These are phyloP conservation scores for Eimeria sp. DNA, from an alignment of 169 alveolate genomes.

Conservation along the genomic window DNA sequence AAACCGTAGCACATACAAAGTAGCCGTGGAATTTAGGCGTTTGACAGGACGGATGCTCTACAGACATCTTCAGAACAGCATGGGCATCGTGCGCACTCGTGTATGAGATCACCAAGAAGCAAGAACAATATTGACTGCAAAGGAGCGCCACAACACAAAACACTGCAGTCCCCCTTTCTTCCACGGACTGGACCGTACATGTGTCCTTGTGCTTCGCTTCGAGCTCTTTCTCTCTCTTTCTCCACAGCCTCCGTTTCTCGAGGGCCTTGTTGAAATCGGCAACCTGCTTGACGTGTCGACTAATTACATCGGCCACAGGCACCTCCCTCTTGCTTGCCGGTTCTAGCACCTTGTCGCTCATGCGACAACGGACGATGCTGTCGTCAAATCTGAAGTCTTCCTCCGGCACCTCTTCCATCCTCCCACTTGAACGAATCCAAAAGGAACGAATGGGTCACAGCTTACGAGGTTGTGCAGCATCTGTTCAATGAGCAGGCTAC, in stretches of 20 bases:
- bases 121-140: background rate
- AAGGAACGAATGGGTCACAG: background rate
- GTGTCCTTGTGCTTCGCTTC: constrained; percentile 55
- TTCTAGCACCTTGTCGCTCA: background rate
- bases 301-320: constrained; percentile 55
- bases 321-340: constrained; percentile 29
- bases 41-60: background rate
- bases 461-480: background rate
- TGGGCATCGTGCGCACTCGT: background rate
- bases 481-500: background rate
- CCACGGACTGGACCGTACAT: constrained; percentile 11
- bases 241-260: constrained; percentile 65
- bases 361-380: constrained; percentile 25
- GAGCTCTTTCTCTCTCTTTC: constrained; percentile 44
- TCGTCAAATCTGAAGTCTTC: background rate
- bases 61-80: background rate
- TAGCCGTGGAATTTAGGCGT: background rate
- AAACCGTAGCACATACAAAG: background rate
- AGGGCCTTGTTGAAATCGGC: constrained; percentile 72
- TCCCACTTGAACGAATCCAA: background rate
- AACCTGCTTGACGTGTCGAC: constrained; percentile 62
- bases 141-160: background rate
- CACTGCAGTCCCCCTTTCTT: background rate
- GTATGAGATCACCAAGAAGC: background rate
- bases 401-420: constrained; percentile 17